Evolutionary conservation across 1,139 yeast species (phyloP), one percentile per base, ranked within the genome.

Genomic region (Pneumocystis jirovecii): DNA sequence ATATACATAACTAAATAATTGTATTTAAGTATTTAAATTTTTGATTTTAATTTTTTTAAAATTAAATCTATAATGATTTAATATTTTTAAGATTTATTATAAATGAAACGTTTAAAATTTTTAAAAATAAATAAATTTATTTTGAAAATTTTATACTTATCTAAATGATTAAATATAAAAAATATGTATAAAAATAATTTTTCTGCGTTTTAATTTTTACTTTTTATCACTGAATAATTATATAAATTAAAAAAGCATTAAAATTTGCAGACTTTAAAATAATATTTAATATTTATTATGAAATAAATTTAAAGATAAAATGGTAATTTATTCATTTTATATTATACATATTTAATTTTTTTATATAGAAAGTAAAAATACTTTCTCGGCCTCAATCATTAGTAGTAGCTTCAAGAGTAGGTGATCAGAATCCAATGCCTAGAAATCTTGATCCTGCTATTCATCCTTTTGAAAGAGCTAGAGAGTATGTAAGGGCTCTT

Each of bases 391-490:
- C 97, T 12, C 15, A 1, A 50, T 7, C 80, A 96, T 17, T 97
- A 93, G 73, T 82, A 87, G 63, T 93, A 91, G 75, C 88, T 93
- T 8, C 97, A 97, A 0, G 97, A 89, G 50, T 80, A 91, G 70
- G 89, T 89, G 75, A 85, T 95, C 0, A 97, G 91, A 74, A 93
- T 3, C 83, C 95, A 31, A 77, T 89, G 65, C 95, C 97, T 0
- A 81, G 98, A 68, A 95, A 95, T 75, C 79, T 95, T 72, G 87
- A 93, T 73, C 97, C 98, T 1, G 96, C 95, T 29, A 79, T 93
- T 64, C 99, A 95, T 76, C 98, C 97, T 0, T 93, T 93, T 73
- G 97, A 95, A 76, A 81, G 97, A 70, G 97, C 97, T 3, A 81
- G 98, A 74, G 98, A 95, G 76, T 95, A 95, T 73, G 89, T 97